Base-by-base conservation (phyloP, 2,329 filamentous ascomycete genomes). In the Elsinoe australis region DNA sequence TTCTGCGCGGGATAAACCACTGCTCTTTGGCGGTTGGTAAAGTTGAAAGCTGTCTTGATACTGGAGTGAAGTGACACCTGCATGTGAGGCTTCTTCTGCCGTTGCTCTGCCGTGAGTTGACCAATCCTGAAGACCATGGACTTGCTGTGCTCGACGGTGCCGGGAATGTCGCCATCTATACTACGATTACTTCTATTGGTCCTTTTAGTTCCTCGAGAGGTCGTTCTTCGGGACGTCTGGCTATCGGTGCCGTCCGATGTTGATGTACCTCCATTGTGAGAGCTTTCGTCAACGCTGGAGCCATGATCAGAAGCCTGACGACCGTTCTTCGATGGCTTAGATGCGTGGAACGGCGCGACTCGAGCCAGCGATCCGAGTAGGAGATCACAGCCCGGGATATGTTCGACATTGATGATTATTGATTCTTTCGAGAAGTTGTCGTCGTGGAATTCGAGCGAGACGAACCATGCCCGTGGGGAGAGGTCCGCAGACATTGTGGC, bases 11-110 rank as follows among this genome's bases (percentile, higher is more conserved):
- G 41, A 22, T 36, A 47, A 3, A 54, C 48, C 17, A 54, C 46
- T 4, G 56, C 62, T 19, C 55, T 51, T 24, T 56, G 58, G 21
- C 61, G 59, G 39, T 66, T 65, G 34, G 60, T 60, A 21, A 63
- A 62, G 7, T 59, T 57, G 39, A 64, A 64, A 1, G 55, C 53
- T 17, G 54, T 39, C 3, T 60, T 63, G n/a, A 64, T 49, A 9
- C 56, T 59, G n/a, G 58, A 50, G 28, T 66, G 63, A 1, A 66
- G 49, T 4, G 63, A 66, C 5, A 53, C 19, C 12, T 53, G 52
- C 34, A 54, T 44, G 21, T 49, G 45, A 4, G 49, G 50, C 17
- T 52, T 49, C 39, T 54, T 53, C 24, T 41, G 24, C 19, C 42
- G 36, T 19, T 54, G 52, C 15, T 54, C 52, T 12, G 52, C n/a